Conservation (phyloP, 352 stramenopile species). For the Phytophthora meadii region DNA sequence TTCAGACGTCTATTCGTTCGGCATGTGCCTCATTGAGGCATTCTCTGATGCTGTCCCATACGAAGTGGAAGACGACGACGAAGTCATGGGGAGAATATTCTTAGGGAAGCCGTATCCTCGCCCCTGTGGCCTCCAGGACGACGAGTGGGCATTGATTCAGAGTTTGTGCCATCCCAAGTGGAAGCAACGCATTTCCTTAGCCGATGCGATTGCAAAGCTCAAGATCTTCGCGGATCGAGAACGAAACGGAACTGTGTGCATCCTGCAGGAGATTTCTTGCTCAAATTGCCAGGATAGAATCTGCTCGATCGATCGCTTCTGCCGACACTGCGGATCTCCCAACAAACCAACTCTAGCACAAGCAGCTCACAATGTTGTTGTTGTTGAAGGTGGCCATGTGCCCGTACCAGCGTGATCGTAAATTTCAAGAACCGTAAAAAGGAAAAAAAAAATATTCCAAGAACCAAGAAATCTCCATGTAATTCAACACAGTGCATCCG, state of each 20-base stretch:
- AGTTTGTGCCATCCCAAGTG: constrained; percentile 9
- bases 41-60: constrained; percentile 23
- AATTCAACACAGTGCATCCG: too few species aligned
- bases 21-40: constrained; percentile 45
- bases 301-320: too few species aligned
- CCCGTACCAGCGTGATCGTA: too few species aligned
- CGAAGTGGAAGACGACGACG: constrained; percentile 12
- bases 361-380: too few species aligned
- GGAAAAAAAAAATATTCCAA: too few species aligned
- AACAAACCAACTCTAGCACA: too few species aligned
- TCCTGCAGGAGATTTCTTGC: too few species aligned
- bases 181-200: constrained; percentile 3
- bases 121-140: constrained; percentile 15
- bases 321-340: too few species aligned
- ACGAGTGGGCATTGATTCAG: constrained; percentile 27
- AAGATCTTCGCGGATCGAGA: constrained; percentile 27
- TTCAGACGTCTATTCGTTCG: constrained; percentile 41
- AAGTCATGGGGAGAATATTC: constrained; percentile 14
- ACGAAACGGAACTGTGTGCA: background rate
- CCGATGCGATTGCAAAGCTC: constrained; percentile 6
- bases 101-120: constrained; percentile 8
- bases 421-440: too few species aligned
- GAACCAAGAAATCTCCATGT: too few species aligned
- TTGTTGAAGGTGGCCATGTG: too few species aligned
- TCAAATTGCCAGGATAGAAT: too few species aligned